These are phyloP conservation scores for Cytospora schulzeri DNA, from an alignment of 2,329 filamentous ascomycete species.

Conservation along the genomic window DNA sequence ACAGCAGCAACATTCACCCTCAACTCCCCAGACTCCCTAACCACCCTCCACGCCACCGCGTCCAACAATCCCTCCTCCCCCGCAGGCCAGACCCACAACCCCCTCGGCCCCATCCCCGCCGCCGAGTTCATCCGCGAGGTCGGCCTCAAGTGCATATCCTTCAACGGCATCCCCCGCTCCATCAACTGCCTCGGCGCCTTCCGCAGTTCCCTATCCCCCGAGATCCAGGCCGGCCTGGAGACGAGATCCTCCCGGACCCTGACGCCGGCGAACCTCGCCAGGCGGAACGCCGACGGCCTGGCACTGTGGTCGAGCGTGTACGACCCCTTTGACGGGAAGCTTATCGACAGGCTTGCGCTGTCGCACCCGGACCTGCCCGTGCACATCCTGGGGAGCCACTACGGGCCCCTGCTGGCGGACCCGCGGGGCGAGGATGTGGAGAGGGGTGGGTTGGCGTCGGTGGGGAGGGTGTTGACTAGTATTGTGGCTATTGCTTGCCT, in stretches of 20 bases:
- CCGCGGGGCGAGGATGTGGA: constrained; percentile 47
- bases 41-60: constrained; percentile 60
- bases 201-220: constrained; percentile 60
- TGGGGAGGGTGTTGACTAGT: constrained; percentile 72
- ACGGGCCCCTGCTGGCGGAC: constrained; percentile 73
- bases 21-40: constrained; percentile 78
- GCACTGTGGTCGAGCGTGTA: constrained; percentile 78
- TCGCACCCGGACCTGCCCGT: constrained; percentile 82
- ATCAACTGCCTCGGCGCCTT: constrained; percentile 83
- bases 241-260: constrained; percentile 58
- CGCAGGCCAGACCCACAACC: constrained; percentile 25
- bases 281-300: constrained; percentile 60
- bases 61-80: constrained; percentile 33
- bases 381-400: constrained; percentile 75
- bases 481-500: constrained; percentile 75
- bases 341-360: constrained; percentile 69
- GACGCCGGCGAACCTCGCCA: constrained; percentile 54
- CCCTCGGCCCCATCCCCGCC: constrained; percentile 45
- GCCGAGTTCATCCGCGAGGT: constrained; percentile 76
- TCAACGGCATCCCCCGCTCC: constrained; percentile 80
- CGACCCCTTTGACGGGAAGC: constrained; percentile 70
- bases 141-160: constrained; percentile 75
- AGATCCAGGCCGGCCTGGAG: constrained; percentile 56
- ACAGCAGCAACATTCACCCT: constrained; percentile 83
- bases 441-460: constrained; percentile 49